phyloP scores from a whole-genome alignment of 345 rosid genomes.

The Pistacia vera region DNA sequence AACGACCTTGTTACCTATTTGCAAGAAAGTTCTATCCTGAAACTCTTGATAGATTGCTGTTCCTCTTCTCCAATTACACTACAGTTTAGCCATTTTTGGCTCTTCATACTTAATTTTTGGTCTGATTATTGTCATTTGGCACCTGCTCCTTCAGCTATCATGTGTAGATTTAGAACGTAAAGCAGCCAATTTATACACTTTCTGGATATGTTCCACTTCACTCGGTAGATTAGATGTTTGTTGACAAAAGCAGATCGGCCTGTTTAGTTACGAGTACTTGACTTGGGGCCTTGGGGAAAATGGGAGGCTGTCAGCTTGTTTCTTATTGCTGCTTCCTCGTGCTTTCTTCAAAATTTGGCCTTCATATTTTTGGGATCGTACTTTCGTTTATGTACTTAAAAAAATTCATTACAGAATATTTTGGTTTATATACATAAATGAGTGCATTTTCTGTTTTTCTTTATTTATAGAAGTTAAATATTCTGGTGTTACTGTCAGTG shows the following conservation, averaged over 20 bases:
- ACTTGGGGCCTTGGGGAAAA: neutral
- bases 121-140: neutral
- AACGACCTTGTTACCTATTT: slow-evolving; percentile 68
- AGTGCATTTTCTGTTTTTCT: neutral
- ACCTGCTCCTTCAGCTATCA: neutral
- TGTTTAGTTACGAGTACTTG: neutral
- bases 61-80: slow-evolving; percentile 59
- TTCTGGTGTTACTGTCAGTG: no score
- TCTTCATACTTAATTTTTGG: slow-evolving; percentile 12
- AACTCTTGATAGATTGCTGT: slow-evolving; percentile 49
- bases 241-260: neutral
- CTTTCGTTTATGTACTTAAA: neutral
- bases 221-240: neutral
- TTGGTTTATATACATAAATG: neutral
- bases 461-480: neutral
- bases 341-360: neutral
- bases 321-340: slow-evolving; percentile 7
- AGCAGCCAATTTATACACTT: neutral
- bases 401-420: neutral
- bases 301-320: neutral
- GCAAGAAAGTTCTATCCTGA: slow-evolving; percentile 74
- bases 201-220: neutral
- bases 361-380: neutral
- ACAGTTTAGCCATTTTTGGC: slow-evolving; percentile 20
- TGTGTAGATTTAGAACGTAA: slow-evolving; percentile 6